A percentile compares a stretch with the other conserved stretches of the same genome.
phyloP scores from a whole-genome alignment of 2,329 filamentous ascomycete species.

The Clarireedia homoeocarpa region DNA sequence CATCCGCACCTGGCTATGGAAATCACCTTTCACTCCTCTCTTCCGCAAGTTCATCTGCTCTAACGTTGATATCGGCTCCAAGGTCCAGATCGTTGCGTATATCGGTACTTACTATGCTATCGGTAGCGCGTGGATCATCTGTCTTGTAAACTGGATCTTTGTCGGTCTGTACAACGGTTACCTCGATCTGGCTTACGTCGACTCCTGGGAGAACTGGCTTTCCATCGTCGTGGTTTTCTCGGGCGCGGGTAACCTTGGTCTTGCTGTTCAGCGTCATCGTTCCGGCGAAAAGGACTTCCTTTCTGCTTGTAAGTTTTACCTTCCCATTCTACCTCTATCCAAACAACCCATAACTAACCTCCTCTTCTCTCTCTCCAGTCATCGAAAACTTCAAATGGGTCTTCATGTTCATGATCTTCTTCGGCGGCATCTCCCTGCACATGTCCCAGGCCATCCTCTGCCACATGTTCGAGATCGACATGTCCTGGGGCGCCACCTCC shows the following conservation, averaged over 20 bases:
- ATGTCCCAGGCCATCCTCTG: constrained; percentile 68
- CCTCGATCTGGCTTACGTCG: constrained; percentile 58
- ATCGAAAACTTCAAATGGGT: constrained; percentile 9
- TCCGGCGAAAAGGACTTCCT: constrained; percentile 43
- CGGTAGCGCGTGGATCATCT: constrained; percentile 56
- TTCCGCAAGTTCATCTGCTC: constrained; percentile 53
- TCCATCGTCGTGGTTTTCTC: constrained; percentile 60
- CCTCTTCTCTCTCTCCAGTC: background rate
- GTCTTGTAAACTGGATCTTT: constrained; percentile 61
- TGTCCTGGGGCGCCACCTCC: constrained; percentile 74
- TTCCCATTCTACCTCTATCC: background rate
- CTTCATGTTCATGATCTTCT: constrained; percentile 44
- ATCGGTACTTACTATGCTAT: constrained; percentile 57
- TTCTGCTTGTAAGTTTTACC: constrained; percentile 31
- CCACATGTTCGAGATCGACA: constrained; percentile 78
- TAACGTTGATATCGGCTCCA: constrained; percentile 55
- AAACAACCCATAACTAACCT: background rate
- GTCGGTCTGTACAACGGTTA: constrained; percentile 63
- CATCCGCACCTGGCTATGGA: constrained; percentile 50
- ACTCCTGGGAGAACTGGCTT: constrained; percentile 56
- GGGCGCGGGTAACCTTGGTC: constrained; percentile 35
- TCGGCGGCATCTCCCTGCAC: constrained; percentile 75
- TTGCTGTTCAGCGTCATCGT: constrained; percentile 58
- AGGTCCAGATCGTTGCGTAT: constrained; percentile 64
- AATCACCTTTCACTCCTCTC: constrained; percentile 56